Conservation (phyloP, 2,329 filamentous ascomycete genomes). For the Metarhizium robertsii region DNA sequence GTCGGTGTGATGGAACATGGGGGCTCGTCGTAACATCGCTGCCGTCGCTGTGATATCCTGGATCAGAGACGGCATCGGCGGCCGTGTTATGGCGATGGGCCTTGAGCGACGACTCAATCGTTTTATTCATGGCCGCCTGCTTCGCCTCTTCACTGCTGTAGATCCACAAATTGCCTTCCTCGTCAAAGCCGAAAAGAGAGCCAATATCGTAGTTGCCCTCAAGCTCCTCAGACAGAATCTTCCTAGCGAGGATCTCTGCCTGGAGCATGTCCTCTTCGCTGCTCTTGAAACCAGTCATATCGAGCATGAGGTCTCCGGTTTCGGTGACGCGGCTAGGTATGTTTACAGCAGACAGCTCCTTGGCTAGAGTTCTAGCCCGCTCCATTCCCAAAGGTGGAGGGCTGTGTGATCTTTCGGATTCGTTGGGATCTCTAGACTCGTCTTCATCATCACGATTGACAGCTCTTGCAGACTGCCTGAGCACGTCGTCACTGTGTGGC, state of each 20-base stretch:
- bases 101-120: conserved; percentile 40
- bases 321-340: conserved; percentile 92
- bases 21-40: conserved; percentile 47
- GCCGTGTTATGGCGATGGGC: conserved; percentile 41
- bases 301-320: conserved; percentile 88
- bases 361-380: conserved; percentile 74
- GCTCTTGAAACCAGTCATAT: conserved; percentile 95
- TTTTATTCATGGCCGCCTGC: conserved; percentile 67
- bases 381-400: conserved; percentile 70
- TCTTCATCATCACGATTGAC: conserved; percentile 25
- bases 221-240: conserved; percentile 84
- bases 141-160: conserved; percentile 97
- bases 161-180: conserved; percentile 97
- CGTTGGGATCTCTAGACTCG: conserved; percentile 22
- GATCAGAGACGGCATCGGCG: conserved; percentile 81
- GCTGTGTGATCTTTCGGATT: conserved; percentile 59
- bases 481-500: conserved; percentile 46
- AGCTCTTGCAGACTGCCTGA: conserved; percentile 36
- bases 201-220: conserved; percentile 96
- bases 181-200: conserved; percentile 87
- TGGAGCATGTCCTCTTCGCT: conserved; percentile 86
- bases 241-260: conserved; percentile 86
- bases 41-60: conserved; percentile 90
- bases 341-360: conserved; percentile 79
- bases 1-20: conserved; percentile 41